Evolutionary conservation across 306 rosid species (phyloP), one percentile per base, ranked within the genome.

Genomic region (Cicer arietinum): DNA sequence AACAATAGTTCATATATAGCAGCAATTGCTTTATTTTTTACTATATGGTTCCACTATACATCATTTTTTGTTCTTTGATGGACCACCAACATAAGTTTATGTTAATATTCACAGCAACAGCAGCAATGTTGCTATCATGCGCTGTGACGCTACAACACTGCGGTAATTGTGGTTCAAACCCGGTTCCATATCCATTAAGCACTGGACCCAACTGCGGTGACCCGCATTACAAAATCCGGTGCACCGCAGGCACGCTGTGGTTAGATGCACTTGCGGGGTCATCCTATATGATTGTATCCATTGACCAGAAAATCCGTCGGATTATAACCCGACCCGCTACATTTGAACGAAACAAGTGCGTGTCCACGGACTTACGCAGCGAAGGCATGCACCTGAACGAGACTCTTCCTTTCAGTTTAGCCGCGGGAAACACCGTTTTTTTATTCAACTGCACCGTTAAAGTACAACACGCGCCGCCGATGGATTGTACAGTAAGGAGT

Each of bases 161-260:
- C 14, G 44, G 58, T 2, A 73, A 78, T 30, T 86, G 89, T 1
- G 87, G 89, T 41, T 48, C 51, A 0, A 66, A 61, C 47, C 76
- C 80, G 40, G 88, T 84, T 45, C 90, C 88, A 0, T 87, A 79
- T 46, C 90, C 90, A 0, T 77, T 87, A 16, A 84, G 90, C 68
- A 80, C 85, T 0, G 80, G 85, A 67, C 80, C 85, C 46, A 74
- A 62, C 6, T 87, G 90, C 7, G 90, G 90, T 0, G 78, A 82
- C 69, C 80, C 86, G 8, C 18, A 6, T 59, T 87, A 87, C 70
- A 79, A 51, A 50, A 41, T 82, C 25, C 82, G 83, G 60, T 87
- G 88, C 82, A 58, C 75, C 8, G 64, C 65, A 4, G 82, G 85
- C 5, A 47, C 52, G 2, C 79, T 82, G 1, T 87, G 81, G 85